phyloP scores from a whole-genome alignment of 2,329 filamentous ascomycete species.

The Fusarium metavorans region DNA sequence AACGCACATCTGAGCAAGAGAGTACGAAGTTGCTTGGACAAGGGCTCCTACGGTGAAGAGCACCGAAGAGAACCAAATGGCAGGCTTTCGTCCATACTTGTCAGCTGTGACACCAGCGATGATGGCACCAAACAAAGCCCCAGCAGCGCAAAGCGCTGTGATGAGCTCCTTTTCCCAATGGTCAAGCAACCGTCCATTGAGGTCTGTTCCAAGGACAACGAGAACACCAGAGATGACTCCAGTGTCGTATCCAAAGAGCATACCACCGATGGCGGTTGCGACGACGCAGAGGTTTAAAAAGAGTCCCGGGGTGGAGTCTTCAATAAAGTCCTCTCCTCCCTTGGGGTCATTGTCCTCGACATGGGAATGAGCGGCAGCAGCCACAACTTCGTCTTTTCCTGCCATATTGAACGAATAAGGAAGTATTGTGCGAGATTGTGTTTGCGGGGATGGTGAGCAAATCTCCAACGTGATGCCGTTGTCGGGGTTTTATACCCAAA shows the following conservation, averaged over 20 bases:
- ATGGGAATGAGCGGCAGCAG: constrained; percentile 12
- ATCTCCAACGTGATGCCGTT: neutral
- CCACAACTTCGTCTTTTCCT: constrained; percentile 14
- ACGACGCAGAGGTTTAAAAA: constrained; percentile 32
- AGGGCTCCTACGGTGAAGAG: constrained; percentile 39
- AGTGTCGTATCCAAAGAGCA: constrained; percentile 58
- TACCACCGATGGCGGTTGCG: constrained; percentile 34
- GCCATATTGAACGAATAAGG: constrained; percentile 15
- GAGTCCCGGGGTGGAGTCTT: constrained; percentile 27
- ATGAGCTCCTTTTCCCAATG: constrained; percentile 35
- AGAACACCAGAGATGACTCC: constrained; percentile 62
- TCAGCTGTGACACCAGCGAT: constrained; percentile 39
- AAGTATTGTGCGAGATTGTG: neutral
- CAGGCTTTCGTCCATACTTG: constrained; percentile 35
- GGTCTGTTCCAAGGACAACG: constrained; percentile 51
- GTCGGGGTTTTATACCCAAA: constrained; percentile 5
- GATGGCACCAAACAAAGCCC: constrained; percentile 38
- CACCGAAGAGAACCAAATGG: constrained; percentile 31
- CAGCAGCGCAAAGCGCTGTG: constrained; percentile 36
- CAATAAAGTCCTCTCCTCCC: constrained; percentile 20
- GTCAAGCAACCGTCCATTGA: constrained; percentile 16
- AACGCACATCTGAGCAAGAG: constrained; percentile 36
- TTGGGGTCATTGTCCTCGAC: constrained; percentile 25
- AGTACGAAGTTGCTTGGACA: constrained; percentile 32
- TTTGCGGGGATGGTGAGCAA: constrained; percentile 1